These are phyloP conservation scores for Metarhizium anisopliae DNA, from an alignment of 2,329 filamentous ascomycete species.

Conservation along the genomic window DNA sequence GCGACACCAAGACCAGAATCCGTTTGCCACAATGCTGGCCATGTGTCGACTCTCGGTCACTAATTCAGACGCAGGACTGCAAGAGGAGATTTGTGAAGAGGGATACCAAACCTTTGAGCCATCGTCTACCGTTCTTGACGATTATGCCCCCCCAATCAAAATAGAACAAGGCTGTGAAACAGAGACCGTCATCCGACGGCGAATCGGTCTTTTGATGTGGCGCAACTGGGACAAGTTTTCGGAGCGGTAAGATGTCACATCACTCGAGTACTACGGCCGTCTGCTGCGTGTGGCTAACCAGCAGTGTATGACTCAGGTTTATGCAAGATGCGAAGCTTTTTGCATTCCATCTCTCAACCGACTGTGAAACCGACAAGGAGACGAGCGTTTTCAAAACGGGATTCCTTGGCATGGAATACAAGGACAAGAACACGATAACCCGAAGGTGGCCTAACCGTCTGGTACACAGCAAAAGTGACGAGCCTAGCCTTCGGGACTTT, in stretches of 20 bases:
- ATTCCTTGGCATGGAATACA: constrained; percentile 12
- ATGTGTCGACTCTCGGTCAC: constrained; percentile 9
- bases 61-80: not conserved
- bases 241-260: constrained; percentile 7
- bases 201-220: constrained; percentile 13
- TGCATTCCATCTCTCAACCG: not conserved
- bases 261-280: not conserved
- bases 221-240: constrained; percentile 17
- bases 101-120: not conserved
- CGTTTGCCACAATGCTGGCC: constrained; percentile 15
- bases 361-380: not conserved
- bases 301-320: not conserved
- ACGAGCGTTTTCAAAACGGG: constrained; percentile 7
- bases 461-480: constrained; percentile 5
- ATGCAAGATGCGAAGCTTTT: not conserved
- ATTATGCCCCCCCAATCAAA: not conserved
- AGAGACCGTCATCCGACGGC: constrained; percentile 8
- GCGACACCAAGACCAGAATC: constrained; percentile 15
- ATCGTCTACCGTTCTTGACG: not conserved
- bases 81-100: not conserved
- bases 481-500: constrained; percentile 10
- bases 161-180: not conserved
- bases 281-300: not conserved
- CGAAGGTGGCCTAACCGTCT: constrained; percentile 15
- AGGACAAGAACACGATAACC: constrained; percentile 13